Evolutionary conservation across 805 yeast genomes (phyloP), one percentile per base, ranked within the genome.

Genomic region (Hyphopichia homilentoma): DNA sequence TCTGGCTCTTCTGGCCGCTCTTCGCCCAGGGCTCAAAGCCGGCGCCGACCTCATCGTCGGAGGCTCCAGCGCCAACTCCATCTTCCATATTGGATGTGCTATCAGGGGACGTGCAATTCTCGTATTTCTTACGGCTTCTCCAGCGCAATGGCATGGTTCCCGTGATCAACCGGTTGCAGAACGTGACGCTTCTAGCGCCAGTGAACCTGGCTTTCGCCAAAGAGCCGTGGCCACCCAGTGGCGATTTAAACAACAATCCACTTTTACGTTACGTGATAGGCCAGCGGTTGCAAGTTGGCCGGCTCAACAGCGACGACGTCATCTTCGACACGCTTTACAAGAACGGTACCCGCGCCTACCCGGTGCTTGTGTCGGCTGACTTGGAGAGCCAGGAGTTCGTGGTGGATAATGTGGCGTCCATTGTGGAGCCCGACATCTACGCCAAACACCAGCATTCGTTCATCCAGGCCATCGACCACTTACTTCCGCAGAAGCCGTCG

Each of bases 111-210:
- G 81, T 75, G 0, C 79, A 82, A 49, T 87, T 77, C 58, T 77
- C 86, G 25, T 68, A 68, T 25, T 79, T 84, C 36, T 57, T 84
- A 25, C 61, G 79, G 32, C 57, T 73, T 14, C 40, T 86, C 2
- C 95, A 85, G 49, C 56, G 71, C 33, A 65, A 68, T 32, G 88
- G 80, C 9, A 55, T 80, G 31, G 64, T 86, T 1, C 87, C 87
- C 2, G 53, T 58, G 25, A 52, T 86, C 20, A 85, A 84, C 48
- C 59, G 59, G 14, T 52, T 81, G 38, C 59, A 61, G 16, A 81
- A 84, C 50, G 74, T 81, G 36, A 84, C 95, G 0, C 56, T 86
- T n/a, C 51, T 83, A 25, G 95, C 94, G 1, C 95, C 95, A 0
- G 70, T 81, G 8, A 86, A 86, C 50, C 78, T 81, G 43, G 95